Percentiles rank a stretch among this genome's conserved stretches.
These are phyloP conservation scores for Hawksworthiomyces lignivorus DNA, from an alignment of 2,329 filamentous ascomycete species.

Conservation along the genomic window DNA sequence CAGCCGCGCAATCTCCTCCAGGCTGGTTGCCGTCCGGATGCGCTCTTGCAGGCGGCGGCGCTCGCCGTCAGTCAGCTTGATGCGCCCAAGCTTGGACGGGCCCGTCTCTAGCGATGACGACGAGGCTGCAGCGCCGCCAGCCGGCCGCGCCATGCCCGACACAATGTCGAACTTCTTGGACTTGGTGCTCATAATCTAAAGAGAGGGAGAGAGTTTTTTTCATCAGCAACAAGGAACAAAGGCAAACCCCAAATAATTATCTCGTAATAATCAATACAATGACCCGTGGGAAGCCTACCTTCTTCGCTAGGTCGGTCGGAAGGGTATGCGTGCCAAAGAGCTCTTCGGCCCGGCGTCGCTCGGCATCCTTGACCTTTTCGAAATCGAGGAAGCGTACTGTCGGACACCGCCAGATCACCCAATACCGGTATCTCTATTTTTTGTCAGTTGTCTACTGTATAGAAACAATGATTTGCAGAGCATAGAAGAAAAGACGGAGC, in stretches of 20 bases:
- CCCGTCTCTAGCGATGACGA: constrained; percentile 27
- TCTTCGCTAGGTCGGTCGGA: constrained; percentile 72
- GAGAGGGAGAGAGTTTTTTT: no score
- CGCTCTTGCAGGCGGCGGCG: constrained; percentile 76
- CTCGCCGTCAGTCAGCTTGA: constrained; percentile 83
- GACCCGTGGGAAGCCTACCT: constrained; percentile 40
- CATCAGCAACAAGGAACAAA: not conserved
- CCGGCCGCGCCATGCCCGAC: constrained; percentile 33
- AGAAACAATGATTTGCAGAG: no score
- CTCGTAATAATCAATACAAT: no score
- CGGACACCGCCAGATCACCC: constrained; percentile 81
- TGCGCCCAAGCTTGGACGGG: constrained; percentile 60
- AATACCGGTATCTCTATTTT: constrained; percentile 83
- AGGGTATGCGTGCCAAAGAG: constrained; percentile 75
- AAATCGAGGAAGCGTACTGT: constrained; percentile 87
- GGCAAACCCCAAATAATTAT: no score
- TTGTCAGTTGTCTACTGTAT: no score
- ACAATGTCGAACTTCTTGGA: constrained; percentile 62
- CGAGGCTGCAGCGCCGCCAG: constrained; percentile 14
- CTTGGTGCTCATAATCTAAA: constrained; percentile 75
- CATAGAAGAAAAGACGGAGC: no score
- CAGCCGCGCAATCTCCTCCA: constrained; percentile 82
- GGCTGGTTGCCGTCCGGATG: constrained; percentile 79
- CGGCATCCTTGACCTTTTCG: constrained; percentile 78
- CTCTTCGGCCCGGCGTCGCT: constrained; percentile 67